A percentile compares a stretch with the other conserved stretches of the same genome.
phyloP scores from a whole-genome alignment of 2,329 filamentous ascomycete genomes.

The Colletotrichum costaricense region DNA sequence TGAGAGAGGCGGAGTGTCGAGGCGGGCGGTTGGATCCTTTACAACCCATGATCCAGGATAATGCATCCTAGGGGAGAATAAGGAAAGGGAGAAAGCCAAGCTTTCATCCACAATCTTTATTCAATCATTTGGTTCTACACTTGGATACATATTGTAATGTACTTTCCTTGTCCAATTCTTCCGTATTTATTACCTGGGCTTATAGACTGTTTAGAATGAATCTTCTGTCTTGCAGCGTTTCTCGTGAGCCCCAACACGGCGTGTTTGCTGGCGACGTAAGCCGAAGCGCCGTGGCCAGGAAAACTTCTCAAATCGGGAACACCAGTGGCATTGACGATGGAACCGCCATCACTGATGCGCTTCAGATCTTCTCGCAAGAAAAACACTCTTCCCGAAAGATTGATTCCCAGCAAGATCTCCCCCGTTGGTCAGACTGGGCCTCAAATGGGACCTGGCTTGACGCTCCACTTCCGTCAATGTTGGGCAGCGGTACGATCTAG shows the following conservation, averaged over 20 bases:
- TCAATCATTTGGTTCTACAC: neutral
- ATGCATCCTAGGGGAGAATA: conserved; percentile 11
- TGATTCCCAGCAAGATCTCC: conserved; percentile 42
- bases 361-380: conserved; percentile 43
- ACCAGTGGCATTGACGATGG: conserved; percentile 56
- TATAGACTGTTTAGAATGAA: neutral
- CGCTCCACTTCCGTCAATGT: conserved; percentile 48
- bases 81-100: neutral
- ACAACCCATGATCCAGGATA: conserved; percentile 31
- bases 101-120: neutral
- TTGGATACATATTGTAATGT: no score
- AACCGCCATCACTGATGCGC: conserved; percentile 50
- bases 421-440: conserved; percentile 38
- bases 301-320: neutral
- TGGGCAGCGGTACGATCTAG: conserved; percentile 49
- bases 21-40: conserved; percentile 17
- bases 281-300: neutral
- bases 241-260: conserved; percentile 11
- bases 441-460: conserved; percentile 38
- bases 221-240: conserved; percentile 4
- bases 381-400: conserved; percentile 42
- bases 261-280: conserved; percentile 15
- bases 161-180: neutral
- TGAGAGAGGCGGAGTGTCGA: conserved; percentile 21
- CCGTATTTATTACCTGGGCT: neutral